Evolutionary conservation across 805 yeast genomes (phyloP), one percentile per base, ranked within the genome.

Genomic region (Metschnikowia lachancei): DNA sequence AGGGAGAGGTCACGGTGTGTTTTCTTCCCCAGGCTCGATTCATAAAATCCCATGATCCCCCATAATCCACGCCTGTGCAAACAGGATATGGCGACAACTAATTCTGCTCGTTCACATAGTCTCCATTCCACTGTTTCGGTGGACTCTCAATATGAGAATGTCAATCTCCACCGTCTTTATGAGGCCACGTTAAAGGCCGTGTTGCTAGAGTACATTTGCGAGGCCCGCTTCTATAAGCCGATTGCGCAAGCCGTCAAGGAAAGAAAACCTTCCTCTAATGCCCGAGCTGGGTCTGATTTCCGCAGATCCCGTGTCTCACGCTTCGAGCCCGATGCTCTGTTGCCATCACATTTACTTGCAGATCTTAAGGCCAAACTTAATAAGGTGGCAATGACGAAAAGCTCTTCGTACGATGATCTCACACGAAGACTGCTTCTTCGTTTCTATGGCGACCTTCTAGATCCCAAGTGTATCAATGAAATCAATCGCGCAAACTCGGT

Each of bases 401-500:
- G 58, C 13, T 48, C 61, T 9, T 45, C 59, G 20, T 57, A 67
- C 34, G 80, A 77, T 42, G 80, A 76, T 4, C 64, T 75, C 46
- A 74, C 83, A 11, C 70, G 86, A 50, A 67, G 85, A 30, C 75
- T 83, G 41, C 69, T 83, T 38, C 62, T 85, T 20, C 76, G 86
- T 20, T 74, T 84, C 47, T 85, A 85, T 60, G 82, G 81, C 46
- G 83, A 81, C 37, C 55, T 81, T 24, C 65, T 83, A 31, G 77
- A 75, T 41, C 80, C 83, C 3, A 63, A 54, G 22, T 66, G 68
- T 54, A 69, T 66, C 30, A 52, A 52, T 9, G 74, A 70, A 26
- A 54, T 69, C 24, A 48, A 51, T 24, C 53, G 63, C 2, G 64
- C 62, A 35, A 63, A 62, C 47, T 60, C 67, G 28, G 67, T 73